These are phyloP conservation scores for Coleophoma eucalyptorum DNA, from an alignment of 2,329 filamentous ascomycete species.

Conservation along the genomic window DNA sequence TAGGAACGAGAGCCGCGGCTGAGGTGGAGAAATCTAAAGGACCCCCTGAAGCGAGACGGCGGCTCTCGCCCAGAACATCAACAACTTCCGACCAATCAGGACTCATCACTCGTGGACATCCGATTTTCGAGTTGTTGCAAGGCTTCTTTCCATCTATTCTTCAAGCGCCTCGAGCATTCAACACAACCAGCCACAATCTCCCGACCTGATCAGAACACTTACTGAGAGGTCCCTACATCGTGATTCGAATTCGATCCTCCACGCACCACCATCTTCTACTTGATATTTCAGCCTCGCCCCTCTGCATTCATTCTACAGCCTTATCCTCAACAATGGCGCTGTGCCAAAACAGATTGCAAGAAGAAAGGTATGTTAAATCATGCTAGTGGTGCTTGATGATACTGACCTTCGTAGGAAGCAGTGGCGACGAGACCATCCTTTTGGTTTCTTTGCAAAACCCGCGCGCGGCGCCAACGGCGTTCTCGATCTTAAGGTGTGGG, in stretches of 20 bases:
- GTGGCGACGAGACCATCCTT: conserved; percentile 95
- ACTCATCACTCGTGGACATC: background rate
- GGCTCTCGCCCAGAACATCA: too few species aligned
- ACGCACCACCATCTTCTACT: background rate
- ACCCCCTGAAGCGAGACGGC: too few species aligned
- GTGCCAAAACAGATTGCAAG: conserved; percentile 81
- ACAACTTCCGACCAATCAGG: background rate
- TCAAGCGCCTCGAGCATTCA: too few species aligned
- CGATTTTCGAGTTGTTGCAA: background rate
- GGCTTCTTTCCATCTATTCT: background rate
- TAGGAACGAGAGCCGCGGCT: too few species aligned
- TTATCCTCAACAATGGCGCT: conserved; percentile 63
- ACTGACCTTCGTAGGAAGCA: conserved; percentile 65
- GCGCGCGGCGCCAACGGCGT: conserved; percentile 74
- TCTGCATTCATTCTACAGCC: background rate
- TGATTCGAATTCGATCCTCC: too few species aligned
- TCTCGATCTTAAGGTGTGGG: conserved; percentile 92
- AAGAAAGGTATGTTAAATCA: conserved; percentile 66
- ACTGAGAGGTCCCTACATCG: background rate
- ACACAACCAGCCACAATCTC: too few species aligned
- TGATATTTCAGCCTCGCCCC: conserved; percentile 1
- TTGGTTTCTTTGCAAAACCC: conserved; percentile 94
- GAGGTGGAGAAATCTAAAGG: too few species aligned
- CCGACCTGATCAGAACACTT: background rate
- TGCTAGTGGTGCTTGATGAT: background rate